A percentile compares a stretch with the other conserved stretches of the same genome.
phyloP scores from a whole-genome alignment of 805 yeast species.

The Starmerella sp. region DNA sequence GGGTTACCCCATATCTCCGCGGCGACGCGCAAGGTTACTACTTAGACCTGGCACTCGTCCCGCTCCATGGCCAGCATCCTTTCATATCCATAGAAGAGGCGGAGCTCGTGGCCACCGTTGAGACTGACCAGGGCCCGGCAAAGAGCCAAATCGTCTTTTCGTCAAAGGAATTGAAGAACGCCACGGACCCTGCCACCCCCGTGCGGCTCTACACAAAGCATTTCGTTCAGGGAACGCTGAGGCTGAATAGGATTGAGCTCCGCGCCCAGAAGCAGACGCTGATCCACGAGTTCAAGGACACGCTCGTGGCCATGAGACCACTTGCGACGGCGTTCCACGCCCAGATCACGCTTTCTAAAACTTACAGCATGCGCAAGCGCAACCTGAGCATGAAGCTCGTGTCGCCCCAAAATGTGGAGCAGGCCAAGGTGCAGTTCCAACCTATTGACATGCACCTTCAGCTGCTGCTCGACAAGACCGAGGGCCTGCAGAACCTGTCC shows the following conservation, averaged over 20 bases:
- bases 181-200: not conserved
- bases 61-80: slow-evolving; percentile 25
- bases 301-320: slow-evolving; percentile 20
- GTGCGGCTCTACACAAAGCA: slow-evolving; percentile 16
- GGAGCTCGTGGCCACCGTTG: slow-evolving; percentile 15
- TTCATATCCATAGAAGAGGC: slow-evolving; percentile 18
- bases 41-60: slow-evolving; percentile 31
- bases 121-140: slow-evolving; percentile 5
- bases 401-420: slow-evolving; percentile 3
- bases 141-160: slow-evolving; percentile 4
- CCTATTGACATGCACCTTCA: slow-evolving; percentile 17
- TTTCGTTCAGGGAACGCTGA: slow-evolving; percentile 33
- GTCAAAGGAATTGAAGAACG: not conserved
- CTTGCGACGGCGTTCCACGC: slow-evolving; percentile 22
- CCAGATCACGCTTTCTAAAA: slow-evolving; percentile 15
- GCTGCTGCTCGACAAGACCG: slow-evolving; percentile 18
- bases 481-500: slow-evolving; percentile 7
- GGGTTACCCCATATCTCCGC: slow-evolving; percentile 32
- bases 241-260: slow-evolving; percentile 24
- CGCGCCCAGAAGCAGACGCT: slow-evolving; percentile 25
- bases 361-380: slow-evolving; percentile 17
- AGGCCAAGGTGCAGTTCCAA: slow-evolving; percentile 14
- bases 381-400: slow-evolving; percentile 13
- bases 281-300: slow-evolving; percentile 17
- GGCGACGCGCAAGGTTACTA: slow-evolving; percentile 30